Evolutionary conservation across 2,329 filamentous ascomycete genomes (phyloP).

Genomic region (Setomelanomma holmii): DNA sequence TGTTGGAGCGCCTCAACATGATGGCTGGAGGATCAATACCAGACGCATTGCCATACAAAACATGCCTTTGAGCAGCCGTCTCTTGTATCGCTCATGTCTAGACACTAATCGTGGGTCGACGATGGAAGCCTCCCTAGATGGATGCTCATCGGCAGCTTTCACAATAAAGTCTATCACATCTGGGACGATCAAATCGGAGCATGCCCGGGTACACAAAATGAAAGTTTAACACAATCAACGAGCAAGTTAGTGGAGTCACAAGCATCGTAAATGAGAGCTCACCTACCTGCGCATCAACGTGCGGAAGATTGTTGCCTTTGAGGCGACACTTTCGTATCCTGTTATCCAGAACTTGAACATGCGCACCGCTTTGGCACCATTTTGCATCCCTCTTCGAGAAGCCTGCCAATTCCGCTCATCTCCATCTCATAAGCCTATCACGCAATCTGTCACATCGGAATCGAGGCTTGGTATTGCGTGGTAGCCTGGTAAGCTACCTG

Average conservation of each 20-base stretch:
- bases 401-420: slow-evolving; percentile 17
- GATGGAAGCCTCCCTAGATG: background rate
- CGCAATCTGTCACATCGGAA: slow-evolving; percentile 8
- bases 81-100: slow-evolving; percentile 1
- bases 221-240: too few relatives aligned
- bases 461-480: slow-evolving; percentile 12
- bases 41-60: background rate
- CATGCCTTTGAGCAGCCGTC: background rate
- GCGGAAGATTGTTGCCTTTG: background rate
- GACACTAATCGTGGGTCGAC: slow-evolving; percentile 1
- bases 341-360: background rate
- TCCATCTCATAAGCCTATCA: slow-evolving; percentile 1
- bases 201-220: too few relatives aligned
- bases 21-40: background rate
- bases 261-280: too few relatives aligned
- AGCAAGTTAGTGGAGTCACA: too few relatives aligned
- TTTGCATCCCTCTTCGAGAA: slow-evolving; percentile 27
- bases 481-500: slow-evolving; percentile 16
- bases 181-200: too few relatives aligned
- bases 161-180: too few relatives aligned
- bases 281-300: slow-evolving; percentile 7
- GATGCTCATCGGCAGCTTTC: too few relatives aligned
- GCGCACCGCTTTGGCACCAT: slow-evolving; percentile 6
- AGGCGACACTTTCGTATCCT: too few relatives aligned
- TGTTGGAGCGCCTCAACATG: slow-evolving; percentile 4